phyloP scores from a whole-genome alignment of 768 basidiomycete genomes.

The Tulasnella sp. region DNA sequence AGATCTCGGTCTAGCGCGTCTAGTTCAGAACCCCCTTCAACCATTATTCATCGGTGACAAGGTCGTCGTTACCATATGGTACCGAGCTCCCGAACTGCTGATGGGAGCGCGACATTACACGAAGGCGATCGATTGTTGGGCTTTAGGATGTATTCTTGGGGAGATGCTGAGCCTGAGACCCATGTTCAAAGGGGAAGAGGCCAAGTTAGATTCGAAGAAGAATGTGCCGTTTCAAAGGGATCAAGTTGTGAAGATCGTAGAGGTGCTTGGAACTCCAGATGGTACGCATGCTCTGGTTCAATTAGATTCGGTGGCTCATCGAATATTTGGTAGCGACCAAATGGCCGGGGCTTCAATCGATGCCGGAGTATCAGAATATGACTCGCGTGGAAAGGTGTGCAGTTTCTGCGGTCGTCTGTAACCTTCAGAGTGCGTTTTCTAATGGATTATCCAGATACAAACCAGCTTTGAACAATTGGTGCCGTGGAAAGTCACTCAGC shows the following conservation, averaged over 20 bases:
- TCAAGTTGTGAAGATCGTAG: conserved; percentile 91
- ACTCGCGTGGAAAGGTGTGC: conserved; percentile 64
- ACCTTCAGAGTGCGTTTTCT: neutral
- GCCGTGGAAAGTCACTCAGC: conserved; percentile 32
- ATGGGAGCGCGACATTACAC: conserved; percentile 98
- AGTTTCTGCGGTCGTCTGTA: neutral
- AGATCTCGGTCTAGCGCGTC: conserved; percentile 89
- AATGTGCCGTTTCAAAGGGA: conserved; percentile 95
- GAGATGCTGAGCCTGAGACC: conserved; percentile 88
- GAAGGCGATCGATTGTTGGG: conserved; percentile 94
- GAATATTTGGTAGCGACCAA: conserved; percentile 49
- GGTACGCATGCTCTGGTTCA: conserved; percentile 37
- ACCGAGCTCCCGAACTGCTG: conserved; percentile 91
- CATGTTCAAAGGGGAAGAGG: conserved; percentile 99
- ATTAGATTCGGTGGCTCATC: neutral
- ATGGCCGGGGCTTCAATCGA: conserved; percentile 77
- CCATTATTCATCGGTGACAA: conserved; percentile 90
- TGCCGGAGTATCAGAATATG: conserved; percentile 83
- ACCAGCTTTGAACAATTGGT: conserved; percentile 68
- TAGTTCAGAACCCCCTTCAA: conserved; percentile 85
- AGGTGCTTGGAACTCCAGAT: conserved; percentile 81
- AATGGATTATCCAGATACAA: conserved; percentile 36
- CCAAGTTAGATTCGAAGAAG: conserved; percentile 94
- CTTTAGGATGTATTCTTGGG: conserved; percentile 94
- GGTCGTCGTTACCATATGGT: conserved; percentile 99